Evolutionary conservation across 1,139 yeast genomes (phyloP).

Genomic region (Kluyveromyces sp.): DNA sequence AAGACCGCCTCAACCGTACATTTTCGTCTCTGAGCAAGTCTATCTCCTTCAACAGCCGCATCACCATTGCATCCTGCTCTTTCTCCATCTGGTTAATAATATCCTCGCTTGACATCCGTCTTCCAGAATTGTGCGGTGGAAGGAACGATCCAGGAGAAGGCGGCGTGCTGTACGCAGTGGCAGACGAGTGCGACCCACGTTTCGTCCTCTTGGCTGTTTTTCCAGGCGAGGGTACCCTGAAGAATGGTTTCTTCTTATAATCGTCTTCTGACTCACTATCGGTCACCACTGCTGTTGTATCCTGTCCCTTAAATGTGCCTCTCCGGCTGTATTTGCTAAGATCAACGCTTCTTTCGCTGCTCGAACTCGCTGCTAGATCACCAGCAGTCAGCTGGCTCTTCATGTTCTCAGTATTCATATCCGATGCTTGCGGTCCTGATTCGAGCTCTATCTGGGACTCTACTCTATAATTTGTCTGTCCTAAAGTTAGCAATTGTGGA

Average conservation of each 20-base stretch:
- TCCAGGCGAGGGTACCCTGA: conserved; percentile 9
- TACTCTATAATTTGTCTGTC: no score
- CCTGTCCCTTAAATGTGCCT: neutral
- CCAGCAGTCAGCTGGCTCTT: no score
- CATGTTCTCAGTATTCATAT: no score
- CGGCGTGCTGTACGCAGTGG: conserved; percentile 6
- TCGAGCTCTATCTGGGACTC: no score
- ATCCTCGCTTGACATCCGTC: conserved; percentile 36
- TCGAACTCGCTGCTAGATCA: no score
- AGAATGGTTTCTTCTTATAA: conserved; percentile 5
- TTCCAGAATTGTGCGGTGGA: conserved; percentile 2
- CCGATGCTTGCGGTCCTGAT: no score
- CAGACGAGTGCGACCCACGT: conserved; percentile 4
- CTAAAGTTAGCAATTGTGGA: no score
- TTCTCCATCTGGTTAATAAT: conserved; percentile 58
- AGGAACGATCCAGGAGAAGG: conserved; percentile 8
- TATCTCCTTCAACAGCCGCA: conserved; percentile 52
- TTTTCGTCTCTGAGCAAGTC: conserved; percentile 47
- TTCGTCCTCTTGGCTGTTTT: conserved; percentile 6
- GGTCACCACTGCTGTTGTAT: conserved; percentile 6
- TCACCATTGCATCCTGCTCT: conserved; percentile 62
- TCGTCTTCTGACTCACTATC: conserved; percentile 9
- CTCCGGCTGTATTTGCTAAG: no score
- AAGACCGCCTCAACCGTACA: conserved; percentile 16
- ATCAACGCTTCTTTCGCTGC: no score